Evolutionary conservation across 129 eudicot species (phyloP), one percentile per base, ranked within the genome.

Genomic region (Pulicaria dysenterica): DNA sequence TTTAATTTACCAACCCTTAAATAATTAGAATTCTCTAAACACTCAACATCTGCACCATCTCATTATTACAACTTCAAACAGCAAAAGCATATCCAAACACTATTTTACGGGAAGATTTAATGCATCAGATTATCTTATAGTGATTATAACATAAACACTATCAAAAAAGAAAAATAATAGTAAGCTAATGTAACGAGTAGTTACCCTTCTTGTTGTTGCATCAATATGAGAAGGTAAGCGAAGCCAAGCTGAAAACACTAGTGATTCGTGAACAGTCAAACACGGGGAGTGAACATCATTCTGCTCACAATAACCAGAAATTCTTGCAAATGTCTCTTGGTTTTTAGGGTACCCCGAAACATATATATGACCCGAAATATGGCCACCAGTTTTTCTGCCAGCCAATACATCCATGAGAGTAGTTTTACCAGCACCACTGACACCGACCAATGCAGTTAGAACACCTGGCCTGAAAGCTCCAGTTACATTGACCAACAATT

Each of bases 391-490:
- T 94, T 94, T 94, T 83, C 98, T 74, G 70, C 98, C 98, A 24
- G 98, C 96, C 68, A 94, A 73, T 70, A 94, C 98, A 53, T 94
- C 98, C 98, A 94, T 94, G 16, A 94, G 87, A 67, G 98, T 94
- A 42, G 97, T 94, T 85, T 94, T 94, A 60, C 98, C 98, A 61
- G 98, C 98, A 34, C 98, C 98, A 67, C 98, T 94, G 7, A 85
- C 96, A 36, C 98, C 98, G n/a, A 94, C 90, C 73, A 94, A 81
- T 55, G 98, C 98, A 5, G 98, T 94, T 11, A 94, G 96, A n/a
- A 94, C 85, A 54, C 97, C 91, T 34, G 98, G 98, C 78, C 86
- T 80, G 64, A 94, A 90, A 49, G 96, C 92, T 76, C 98, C 98
- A 0, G 89, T 87, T 36, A 94, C 89, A 83, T 83, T 67, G 13